Evolutionary conservation across 148 eudicot genomes (phyloP).

Genomic region (Rhododendron kiyosumense): DNA sequence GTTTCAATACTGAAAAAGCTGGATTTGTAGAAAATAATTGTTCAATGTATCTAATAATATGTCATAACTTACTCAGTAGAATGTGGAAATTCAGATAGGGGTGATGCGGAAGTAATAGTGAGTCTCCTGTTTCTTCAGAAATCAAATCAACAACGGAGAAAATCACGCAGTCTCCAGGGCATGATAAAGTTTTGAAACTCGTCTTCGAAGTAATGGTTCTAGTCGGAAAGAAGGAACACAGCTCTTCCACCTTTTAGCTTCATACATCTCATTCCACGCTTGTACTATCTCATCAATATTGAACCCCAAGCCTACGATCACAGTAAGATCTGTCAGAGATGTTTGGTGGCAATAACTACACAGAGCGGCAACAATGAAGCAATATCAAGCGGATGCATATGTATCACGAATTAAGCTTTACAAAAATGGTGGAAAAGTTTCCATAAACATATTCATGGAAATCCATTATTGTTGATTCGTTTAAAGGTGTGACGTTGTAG

Average conservation of each 20-base stretch:
- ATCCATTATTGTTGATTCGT: not conserved
- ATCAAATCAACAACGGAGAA: not conserved
- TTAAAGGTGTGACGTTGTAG: not conserved
- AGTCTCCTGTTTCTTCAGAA: not conserved
- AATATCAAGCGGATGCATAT: not conserved
- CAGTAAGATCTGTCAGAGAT: constrained; percentile 14
- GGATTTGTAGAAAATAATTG: not conserved
- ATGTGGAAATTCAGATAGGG: not conserved
- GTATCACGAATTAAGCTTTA: not conserved
- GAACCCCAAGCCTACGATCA: constrained; percentile 69
- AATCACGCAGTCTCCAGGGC: constrained; percentile 67
- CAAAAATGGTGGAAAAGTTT: not conserved
- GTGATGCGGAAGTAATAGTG: not conserved
- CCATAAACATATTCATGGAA: not conserved
- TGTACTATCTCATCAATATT: constrained; percentile 94
- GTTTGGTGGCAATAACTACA: not conserved
- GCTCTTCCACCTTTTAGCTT: constrained; percentile 74
- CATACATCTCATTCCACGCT: constrained; percentile 98
- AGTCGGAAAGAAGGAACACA: constrained; percentile 65
- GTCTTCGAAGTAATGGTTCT: constrained; percentile 77
- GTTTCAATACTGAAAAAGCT: not conserved
- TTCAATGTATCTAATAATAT: not conserved
- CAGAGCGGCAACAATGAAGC: not conserved
- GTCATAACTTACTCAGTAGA: constrained; percentile 9
- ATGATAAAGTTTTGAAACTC: constrained; percentile 70